A percentile compares a stretch with the other conserved stretches of the same genome.
Conservation (phyloP, 2,329 filamentous ascomycete species). For the Cercospora janseana region DNA sequence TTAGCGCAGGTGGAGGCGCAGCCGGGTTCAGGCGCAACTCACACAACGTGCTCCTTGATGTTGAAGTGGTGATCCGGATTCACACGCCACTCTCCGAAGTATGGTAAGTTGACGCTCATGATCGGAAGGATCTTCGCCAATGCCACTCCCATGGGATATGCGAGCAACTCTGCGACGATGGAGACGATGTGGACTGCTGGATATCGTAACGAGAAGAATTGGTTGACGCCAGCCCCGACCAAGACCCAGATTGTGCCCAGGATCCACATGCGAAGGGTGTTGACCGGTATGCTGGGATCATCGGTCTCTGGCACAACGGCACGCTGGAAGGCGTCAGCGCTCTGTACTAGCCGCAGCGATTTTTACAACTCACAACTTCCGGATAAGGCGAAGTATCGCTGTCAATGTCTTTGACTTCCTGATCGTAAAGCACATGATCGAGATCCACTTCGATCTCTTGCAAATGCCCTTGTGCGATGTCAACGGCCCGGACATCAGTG, state of each 20-base stretch:
- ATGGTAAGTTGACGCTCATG: conserved; percentile 53
- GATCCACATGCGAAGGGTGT: conserved; percentile 55
- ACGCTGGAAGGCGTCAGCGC: conserved; percentile 33
- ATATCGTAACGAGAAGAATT: conserved; percentile 88
- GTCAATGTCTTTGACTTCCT: conserved; percentile 38
- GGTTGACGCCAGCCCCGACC: conserved; percentile 54
- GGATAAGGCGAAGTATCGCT: conserved; percentile 58
- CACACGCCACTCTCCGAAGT: conserved; percentile 39
- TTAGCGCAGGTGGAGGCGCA: background rate
- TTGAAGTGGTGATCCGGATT: conserved; percentile 34
- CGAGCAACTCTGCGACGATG: conserved; percentile 80
- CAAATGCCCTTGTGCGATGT: conserved; percentile 29
- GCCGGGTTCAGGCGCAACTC: conserved; percentile 17
- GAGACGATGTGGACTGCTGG: conserved; percentile 86
- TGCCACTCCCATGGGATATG: conserved; percentile 75
- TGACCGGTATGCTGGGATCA: conserved; percentile 61
- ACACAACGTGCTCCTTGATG: conserved; percentile 38
- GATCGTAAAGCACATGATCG: conserved; percentile 48
- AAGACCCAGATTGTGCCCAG: conserved; percentile 48
- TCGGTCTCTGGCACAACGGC: conserved; percentile 65
- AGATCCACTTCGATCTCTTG: conserved; percentile 39
- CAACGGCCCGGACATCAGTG: conserved; percentile 19
- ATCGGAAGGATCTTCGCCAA: conserved; percentile 70
- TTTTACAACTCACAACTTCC: conserved; percentile 41
- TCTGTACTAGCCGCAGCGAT: background rate